These are phyloP conservation scores for Lipomyces yamadae DNA, from an alignment of 805 yeast species.

Conservation along the genomic window DNA sequence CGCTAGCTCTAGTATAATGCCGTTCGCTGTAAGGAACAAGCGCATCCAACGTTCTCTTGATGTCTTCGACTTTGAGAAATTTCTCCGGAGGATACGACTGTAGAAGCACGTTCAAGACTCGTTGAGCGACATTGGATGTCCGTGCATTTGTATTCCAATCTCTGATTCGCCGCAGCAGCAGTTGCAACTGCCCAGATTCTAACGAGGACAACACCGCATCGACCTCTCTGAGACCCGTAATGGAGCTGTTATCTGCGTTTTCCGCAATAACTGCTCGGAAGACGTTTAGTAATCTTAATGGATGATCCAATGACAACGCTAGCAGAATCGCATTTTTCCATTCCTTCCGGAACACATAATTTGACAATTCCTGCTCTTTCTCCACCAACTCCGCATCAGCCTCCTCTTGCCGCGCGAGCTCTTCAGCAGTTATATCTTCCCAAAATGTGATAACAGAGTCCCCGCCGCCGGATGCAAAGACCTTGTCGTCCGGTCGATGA, in stretches of 20 bases:
- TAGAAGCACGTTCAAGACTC: conserved; percentile 68
- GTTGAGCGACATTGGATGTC: conserved; percentile 80
- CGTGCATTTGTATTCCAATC: conserved; percentile 95
- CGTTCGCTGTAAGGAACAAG: conserved; percentile 87
- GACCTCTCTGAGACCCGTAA: conserved; percentile 62
- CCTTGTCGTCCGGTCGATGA: conserved; percentile 65
- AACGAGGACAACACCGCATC: conserved; percentile 67
- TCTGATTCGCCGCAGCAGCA: conserved; percentile 73
- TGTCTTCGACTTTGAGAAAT: conserved; percentile 67
- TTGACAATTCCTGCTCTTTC: conserved; percentile 84
- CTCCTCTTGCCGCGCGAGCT: conserved; percentile 54
- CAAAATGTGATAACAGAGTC: conserved; percentile 90
- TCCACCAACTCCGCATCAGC: conserved; percentile 71
- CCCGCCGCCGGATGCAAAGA: conserved; percentile 86
- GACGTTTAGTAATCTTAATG: conserved; percentile 83
- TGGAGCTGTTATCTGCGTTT: conserved; percentile 53
- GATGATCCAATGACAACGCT: conserved; percentile 86
- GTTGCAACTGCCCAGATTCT: conserved; percentile 61
- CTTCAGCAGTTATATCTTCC: conserved; percentile 85
- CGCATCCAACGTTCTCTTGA: conserved; percentile 70
- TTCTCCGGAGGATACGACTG: conserved; percentile 58
- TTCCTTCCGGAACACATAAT: conserved; percentile 69
- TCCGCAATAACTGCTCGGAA: conserved; percentile 63
- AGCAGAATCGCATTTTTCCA: conserved; percentile 89
- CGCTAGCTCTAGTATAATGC: conserved; percentile 77